A percentile compares a stretch with the other conserved stretches of the same genome.
Conservation (phyloP, 202 grass and related monocot genomes). For the Hordeum pubiflorum region DNA sequence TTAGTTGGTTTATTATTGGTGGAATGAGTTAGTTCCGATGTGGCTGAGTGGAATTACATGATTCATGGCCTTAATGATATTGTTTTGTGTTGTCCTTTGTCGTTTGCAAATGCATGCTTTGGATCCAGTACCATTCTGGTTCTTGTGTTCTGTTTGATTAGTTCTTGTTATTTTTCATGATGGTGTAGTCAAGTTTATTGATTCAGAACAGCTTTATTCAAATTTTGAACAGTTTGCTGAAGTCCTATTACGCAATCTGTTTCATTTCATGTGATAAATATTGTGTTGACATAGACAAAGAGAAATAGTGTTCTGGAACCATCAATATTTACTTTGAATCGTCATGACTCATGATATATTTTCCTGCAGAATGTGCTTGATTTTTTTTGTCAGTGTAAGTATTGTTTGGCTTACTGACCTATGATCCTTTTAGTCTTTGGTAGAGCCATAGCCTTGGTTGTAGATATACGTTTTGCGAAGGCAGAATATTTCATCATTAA, state of each 20-base stretch:
- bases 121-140: neutral
- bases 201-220: neutral
- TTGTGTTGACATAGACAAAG: neutral
- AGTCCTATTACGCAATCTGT: neutral
- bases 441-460: neutral
- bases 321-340: neutral
- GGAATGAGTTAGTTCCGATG: neutral
- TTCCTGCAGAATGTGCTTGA: neutral
- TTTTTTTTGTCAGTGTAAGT: neutral
- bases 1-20: neutral
- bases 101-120: neutral
- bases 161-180: neutral
- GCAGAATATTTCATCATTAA: neutral
- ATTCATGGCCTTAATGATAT: neutral
- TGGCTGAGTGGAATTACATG: too few species aligned
- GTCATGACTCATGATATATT: neutral
- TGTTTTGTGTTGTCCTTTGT: neutral
- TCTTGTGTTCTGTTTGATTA: neutral
- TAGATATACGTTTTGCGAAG: neutral
- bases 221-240: neutral
- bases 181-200: neutral
- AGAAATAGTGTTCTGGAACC: neutral
- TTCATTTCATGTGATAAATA: neutral
- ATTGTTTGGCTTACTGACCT: neutral
- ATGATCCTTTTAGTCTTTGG: neutral